Evolutionary conservation across 345 rosid genomes (phyloP).

Genomic region (Heritiera littoralis): DNA sequence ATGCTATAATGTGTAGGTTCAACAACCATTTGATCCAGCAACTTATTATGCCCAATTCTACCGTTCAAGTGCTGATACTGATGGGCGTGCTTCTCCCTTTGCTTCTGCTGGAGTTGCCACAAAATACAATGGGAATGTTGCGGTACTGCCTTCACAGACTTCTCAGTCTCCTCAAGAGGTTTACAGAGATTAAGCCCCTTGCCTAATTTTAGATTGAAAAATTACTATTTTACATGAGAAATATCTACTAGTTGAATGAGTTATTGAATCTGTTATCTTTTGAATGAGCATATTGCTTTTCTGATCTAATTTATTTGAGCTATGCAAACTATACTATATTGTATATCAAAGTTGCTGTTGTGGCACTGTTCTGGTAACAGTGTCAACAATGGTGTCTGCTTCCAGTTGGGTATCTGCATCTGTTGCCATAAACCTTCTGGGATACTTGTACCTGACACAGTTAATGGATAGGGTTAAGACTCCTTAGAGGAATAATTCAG

Average conservation of each 20-base stretch:
- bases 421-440: not conserved
- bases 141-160: conserved; percentile 69
- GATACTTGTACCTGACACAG: not conserved
- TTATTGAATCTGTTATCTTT: not conserved
- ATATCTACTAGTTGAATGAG: not conserved
- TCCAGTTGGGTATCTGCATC: not conserved
- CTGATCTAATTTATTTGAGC: not conserved
- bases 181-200: conserved; percentile 25
- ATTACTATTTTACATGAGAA: conserved; percentile 4
- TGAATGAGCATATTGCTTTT: not conserved
- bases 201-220: conserved; percentile 4
- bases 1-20: conserved; percentile 54
- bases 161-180: conserved; percentile 90
- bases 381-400: not conserved
- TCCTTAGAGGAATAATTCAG: not conserved
- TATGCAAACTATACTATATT: not conserved
- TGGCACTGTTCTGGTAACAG: not conserved
- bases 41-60: conserved; percentile 79
- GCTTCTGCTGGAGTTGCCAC: conserved; percentile 64
- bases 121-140: conserved; percentile 77
- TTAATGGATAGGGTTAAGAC: conserved; percentile 4
- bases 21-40: conserved; percentile 79
- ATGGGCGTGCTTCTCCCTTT: conserved; percentile 85
- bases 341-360: not conserved
- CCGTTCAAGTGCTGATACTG: conserved; percentile 63